phyloP scores from a whole-genome alignment of 306 rosid genomes.

The Dalbergia oliveri region DNA sequence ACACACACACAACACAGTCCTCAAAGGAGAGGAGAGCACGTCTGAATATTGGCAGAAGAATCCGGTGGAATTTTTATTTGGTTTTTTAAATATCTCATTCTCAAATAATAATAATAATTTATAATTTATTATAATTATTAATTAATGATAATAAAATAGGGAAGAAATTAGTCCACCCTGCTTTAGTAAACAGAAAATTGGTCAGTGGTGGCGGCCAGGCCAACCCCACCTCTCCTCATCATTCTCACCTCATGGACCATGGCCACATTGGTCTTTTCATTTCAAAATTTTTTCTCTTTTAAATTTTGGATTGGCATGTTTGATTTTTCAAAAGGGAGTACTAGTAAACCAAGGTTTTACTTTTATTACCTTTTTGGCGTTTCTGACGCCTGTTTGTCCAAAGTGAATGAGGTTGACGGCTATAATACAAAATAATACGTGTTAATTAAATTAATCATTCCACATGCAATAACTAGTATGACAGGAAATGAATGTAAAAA shows the following conservation, averaged over 20 bases:
- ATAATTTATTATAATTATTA: no score
- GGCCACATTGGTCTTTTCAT: constrained; percentile 16
- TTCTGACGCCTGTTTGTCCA: constrained; percentile 44
- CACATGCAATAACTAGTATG: constrained; percentile 30
- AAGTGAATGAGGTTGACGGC: not conserved
- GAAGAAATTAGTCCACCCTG: constrained; percentile 31
- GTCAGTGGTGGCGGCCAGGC: constrained; percentile 32
- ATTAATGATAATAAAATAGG: not conserved
- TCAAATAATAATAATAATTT: not conserved
- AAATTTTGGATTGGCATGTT: constrained; percentile 42
- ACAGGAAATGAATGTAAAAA: not conserved
- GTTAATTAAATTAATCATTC: not conserved
- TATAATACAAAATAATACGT: not conserved
- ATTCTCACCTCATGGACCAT: constrained; percentile 45
- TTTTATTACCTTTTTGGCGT: constrained; percentile 35
- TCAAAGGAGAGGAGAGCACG: constrained; percentile 58
- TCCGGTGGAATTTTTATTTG: constrained; percentile 48
- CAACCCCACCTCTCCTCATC: constrained; percentile 39
- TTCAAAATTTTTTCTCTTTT: not conserved
- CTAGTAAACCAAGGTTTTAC: constrained; percentile 38
- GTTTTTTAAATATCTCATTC: not conserved
- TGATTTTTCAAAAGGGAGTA: constrained; percentile 40
- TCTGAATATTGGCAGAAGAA: constrained; percentile 51
- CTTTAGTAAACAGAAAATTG: constrained; percentile 53
- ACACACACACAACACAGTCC: not conserved